Evolutionary conservation across 768 basidiomycete species (phyloP).

Genomic region (Podaxis sp.): DNA sequence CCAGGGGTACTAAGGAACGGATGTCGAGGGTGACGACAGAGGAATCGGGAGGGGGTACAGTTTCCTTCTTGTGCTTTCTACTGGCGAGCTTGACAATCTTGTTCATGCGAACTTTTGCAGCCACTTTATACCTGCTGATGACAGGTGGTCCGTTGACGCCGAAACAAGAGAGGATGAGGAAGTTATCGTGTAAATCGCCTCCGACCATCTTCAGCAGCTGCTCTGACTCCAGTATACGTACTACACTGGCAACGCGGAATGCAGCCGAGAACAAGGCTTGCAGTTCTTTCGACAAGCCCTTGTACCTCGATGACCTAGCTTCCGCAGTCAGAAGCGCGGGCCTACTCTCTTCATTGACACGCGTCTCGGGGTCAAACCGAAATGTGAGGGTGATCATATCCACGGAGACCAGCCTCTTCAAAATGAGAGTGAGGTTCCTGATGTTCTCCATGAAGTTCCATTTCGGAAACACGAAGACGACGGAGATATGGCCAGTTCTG

Average conservation of each 20-base stretch:
- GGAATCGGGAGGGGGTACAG: neutral
- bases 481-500: slow-evolving; percentile 14
- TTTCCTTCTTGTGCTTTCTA: neutral
- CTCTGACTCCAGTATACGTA: slow-evolving; percentile 15
- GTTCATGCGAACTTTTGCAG: slow-evolving; percentile 15
- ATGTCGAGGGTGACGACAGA: slow-evolving; percentile 14
- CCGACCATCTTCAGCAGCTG: slow-evolving; percentile 11
- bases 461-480: slow-evolving; percentile 17
- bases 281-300: slow-evolving; percentile 12
- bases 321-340: slow-evolving; percentile 13
- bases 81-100: slow-evolving; percentile 4
- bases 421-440: slow-evolving; percentile 14
- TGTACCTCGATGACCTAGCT: slow-evolving; percentile 12
- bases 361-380: slow-evolving; percentile 14
- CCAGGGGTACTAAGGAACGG: slow-evolving; percentile 5
- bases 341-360: slow-evolving; percentile 4
- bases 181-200: slow-evolving; percentile 5
- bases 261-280: slow-evolving; percentile 12
- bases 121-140: slow-evolving; percentile 13
- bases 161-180: slow-evolving; percentile 5
- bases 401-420: slow-evolving; percentile 14
- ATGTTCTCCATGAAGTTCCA: slow-evolving; percentile 16
- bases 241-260: slow-evolving; percentile 13
- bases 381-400: slow-evolving; percentile 15
- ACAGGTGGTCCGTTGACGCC: slow-evolving; percentile 13